Evolutionary conservation across 2,329 filamentous ascomycete species (phyloP), one percentile per base, ranked within the genome.

Genomic region (Reticulascus tulasneorum): DNA sequence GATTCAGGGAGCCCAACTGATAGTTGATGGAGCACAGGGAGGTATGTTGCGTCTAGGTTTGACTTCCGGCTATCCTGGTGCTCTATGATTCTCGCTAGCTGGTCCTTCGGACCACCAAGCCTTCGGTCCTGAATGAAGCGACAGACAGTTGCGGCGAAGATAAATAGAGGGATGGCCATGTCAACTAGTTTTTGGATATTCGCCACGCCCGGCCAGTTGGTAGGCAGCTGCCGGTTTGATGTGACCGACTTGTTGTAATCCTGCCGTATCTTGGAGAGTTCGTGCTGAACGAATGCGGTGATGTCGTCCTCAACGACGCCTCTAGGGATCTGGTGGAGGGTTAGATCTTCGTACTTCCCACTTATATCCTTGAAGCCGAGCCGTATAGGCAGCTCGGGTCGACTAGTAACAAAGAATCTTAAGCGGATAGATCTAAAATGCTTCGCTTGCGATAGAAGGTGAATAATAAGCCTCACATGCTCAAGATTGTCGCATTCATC

Each of bases 121-220:
- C 29, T 20, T 5, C 12, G 17, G 17, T 23, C 29, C 7, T 21
- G 13, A 18, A 56, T 34, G 23, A 54, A 54, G 3, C 40, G 45
- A 27, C 46, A 51, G 12, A 47, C 42, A 7, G 53, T 56, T 23
- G 52, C 38, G 18, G 54, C 54, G 31, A 46, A 53, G 30, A 55
- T 55, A 33, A 57, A 58, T 2, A 60, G 37, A 0, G 53, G 52
- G 11, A 38, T 41, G 15, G 58, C 47, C 31, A 48, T 54, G 13
- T 33, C 11, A 15, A 49, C 44, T 9, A 56, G 42, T 15, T 16
- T 22, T 22, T 32, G 12, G 8, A 53, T 38, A 11, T 9, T 12
- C 8, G 25, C 16, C 4, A 25, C 31, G 5, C 23, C 25, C 4
- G 27, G 31, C 37, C 37, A 40, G 13, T 22, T 23, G 9, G 19